phyloP scores from a whole-genome alignment of 257 asterid genomes.

The Handroanthus guayacan region DNA sequence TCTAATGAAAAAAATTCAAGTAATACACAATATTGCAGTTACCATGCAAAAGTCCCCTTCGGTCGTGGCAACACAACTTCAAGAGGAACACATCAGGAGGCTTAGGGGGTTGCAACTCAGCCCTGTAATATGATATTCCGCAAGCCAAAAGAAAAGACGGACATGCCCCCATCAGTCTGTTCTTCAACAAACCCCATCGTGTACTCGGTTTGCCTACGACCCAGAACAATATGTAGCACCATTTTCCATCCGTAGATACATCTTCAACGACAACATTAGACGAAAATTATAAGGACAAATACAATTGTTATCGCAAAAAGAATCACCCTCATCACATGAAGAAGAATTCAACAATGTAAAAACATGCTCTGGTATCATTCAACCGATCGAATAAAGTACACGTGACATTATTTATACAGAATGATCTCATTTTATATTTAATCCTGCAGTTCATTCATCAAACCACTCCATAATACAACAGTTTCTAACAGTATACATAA shows the following conservation, averaged over 20 bases:
- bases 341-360: neutral
- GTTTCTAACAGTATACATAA: no score
- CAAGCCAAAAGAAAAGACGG: slow-evolving; percentile 75
- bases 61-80: slow-evolving; percentile 68
- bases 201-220: slow-evolving; percentile 66
- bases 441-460: no score
- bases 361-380: no score
- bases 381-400: no score
- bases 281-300: neutral
- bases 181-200: slow-evolving; percentile 79
- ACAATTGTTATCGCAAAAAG: neutral
- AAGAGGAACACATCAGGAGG: slow-evolving; percentile 87
- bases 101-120: slow-evolving; percentile 64
- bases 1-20: neutral
- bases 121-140: slow-evolving; percentile 56
- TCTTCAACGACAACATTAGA: slow-evolving; percentile 50
- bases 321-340: slow-evolving; percentile 4
- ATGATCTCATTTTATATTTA: no score
- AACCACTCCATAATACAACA: no score
- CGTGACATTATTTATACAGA: no score
- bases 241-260: slow-evolving; percentile 90
- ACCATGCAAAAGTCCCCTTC: slow-evolving; percentile 90
- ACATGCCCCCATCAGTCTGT: slow-evolving; percentile 81
- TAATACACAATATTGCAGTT: slow-evolving; percentile 12
- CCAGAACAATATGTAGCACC: slow-evolving; percentile 95